Conservation (phyloP, 1,284 basidiomycete genomes). For the Melanopsichium pennsylvanicum region DNA sequence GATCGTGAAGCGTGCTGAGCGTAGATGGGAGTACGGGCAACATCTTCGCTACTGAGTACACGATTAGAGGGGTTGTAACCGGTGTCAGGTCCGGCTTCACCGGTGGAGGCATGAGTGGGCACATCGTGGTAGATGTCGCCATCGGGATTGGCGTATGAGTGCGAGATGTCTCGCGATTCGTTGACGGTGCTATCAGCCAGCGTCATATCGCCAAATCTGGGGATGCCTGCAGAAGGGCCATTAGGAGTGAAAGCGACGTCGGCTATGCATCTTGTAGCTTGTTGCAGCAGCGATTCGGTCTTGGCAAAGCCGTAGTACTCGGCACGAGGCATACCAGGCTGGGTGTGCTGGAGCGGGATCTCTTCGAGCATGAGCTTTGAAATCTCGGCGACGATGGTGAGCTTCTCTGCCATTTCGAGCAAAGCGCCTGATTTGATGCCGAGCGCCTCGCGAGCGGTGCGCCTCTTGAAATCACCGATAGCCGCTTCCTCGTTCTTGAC, state of each 20-base stretch:
- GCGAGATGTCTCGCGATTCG: slow-evolving; percentile 17
- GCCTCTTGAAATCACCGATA: slow-evolving; percentile 84
- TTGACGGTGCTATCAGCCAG: slow-evolving; percentile 27
- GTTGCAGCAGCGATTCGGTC: slow-evolving; percentile 54
- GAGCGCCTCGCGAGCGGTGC: slow-evolving; percentile 76
- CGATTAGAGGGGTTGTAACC: slow-evolving; percentile 28
- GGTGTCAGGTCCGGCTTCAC: slow-evolving; percentile 13
- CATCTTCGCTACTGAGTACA: slow-evolving; percentile 18
- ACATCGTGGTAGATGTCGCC: slow-evolving; percentile 11
- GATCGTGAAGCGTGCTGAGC: slow-evolving; percentile 39
- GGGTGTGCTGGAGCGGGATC: slow-evolving; percentile 80
- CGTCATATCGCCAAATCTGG: slow-evolving; percentile 29
- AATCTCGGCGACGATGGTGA: slow-evolving; percentile 81
- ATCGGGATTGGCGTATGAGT: slow-evolving; percentile 18
- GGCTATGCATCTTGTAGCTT: slow-evolving; percentile 52
- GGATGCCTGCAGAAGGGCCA: slow-evolving; percentile 36
- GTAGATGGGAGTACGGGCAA: slow-evolving; percentile 42
- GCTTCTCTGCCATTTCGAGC: slow-evolving; percentile 84
- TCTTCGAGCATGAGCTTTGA: slow-evolving; percentile 83
- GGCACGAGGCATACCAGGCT: slow-evolving; percentile 79
- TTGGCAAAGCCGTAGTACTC: slow-evolving; percentile 71
- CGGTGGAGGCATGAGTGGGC: slow-evolving; percentile 7
- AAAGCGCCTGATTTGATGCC: slow-evolving; percentile 87
- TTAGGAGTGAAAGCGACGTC: slow-evolving; percentile 54
- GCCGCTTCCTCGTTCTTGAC: slow-evolving; percentile 84